Evolutionary conservation across 2,329 filamentous ascomycete genomes (phyloP), one percentile per base, ranked within the genome.

Genomic region (Colletotrichum salicis): DNA sequence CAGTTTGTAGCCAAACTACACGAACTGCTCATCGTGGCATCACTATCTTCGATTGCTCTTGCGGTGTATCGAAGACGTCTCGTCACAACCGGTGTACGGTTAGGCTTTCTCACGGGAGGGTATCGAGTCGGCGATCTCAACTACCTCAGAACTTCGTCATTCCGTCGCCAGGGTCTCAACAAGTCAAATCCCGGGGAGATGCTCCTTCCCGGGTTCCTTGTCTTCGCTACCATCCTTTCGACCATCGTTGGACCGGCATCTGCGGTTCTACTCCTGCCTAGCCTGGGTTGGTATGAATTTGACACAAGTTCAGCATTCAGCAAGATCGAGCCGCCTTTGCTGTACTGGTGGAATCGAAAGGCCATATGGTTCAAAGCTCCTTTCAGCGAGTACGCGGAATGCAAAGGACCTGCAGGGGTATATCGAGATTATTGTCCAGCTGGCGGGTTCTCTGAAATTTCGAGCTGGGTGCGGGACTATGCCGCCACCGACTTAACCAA

Each of bases 71-170:
- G 59, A 7, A 58, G 71, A 4, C 52, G 54, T 1, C 24, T 73
- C 12, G 19, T 71, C 22, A 63, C 68, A 5, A 59, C 19, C 19
- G 71, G 71, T 11, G 31, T 73, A 3, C 63, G 67, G 5, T 27
- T 71, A 3, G 71, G 71, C 3, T 63, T 73, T 13, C 62, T 73
- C 24, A 73, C 71, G 8, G 71, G 62, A 1, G 68, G 63, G 1
- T 73, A 73, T 19, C 35, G 71, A 5, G 58, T 73, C 15, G 71
- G 71, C 11, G 71, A 73, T 29, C 13, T 71, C 33, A 24, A 37
- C 27, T 73, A 71, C 29, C 71, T 73, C 33, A 7, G 48, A 8
- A 67, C 56, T 29, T 22, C 54, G 1, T 31, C 58, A 1, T 73
- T 73, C 11, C 48, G 57, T 4, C 52, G 51, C 15, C 70, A 65